A percentile compares a stretch with the other conserved stretches of the same genome.
phyloP scores from a whole-genome alignment of 2,329 filamentous ascomycete species.

The Pseudomassariella vexata region DNA sequence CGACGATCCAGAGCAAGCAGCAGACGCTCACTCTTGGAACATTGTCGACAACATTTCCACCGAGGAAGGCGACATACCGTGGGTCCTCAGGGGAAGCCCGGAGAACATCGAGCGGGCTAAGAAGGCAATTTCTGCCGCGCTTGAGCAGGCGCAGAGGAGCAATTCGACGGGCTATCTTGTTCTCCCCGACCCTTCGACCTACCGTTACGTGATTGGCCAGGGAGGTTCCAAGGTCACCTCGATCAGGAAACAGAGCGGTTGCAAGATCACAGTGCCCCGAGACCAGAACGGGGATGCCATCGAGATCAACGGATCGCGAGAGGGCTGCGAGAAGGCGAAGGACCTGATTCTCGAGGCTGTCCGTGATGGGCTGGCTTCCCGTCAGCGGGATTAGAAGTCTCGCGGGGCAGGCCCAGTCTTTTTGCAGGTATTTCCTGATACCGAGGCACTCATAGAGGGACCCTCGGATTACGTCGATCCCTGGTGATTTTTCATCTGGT shows the following conservation, averaged over 20 bases:
- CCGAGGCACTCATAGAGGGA: too few species aligned
- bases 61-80: constrained; percentile 74
- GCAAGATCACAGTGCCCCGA: constrained; percentile 88
- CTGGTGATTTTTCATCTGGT: too few species aligned
- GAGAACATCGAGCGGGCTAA: constrained; percentile 82
- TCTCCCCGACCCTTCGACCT: constrained; percentile 81
- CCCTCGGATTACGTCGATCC: too few species aligned
- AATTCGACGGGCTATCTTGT: constrained; percentile 79
- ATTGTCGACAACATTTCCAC: constrained; percentile 58
- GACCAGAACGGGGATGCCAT: constrained; percentile 72
- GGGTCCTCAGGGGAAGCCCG: constrained; percentile 75
- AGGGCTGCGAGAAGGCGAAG: constrained; percentile 80
- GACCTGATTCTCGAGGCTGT: constrained; percentile 85
- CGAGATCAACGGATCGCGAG: constrained; percentile 74
- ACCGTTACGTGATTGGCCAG: constrained; percentile 84
- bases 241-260: constrained; percentile 87
- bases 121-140: constrained; percentile 63
- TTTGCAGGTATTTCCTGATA: too few species aligned
- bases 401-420: too few species aligned
- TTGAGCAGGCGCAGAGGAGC: constrained; percentile 65
- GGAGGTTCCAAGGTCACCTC: constrained; percentile 87
- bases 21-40: constrained; percentile 77
- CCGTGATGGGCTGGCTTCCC: constrained; percentile 42
- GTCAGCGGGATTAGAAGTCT: constrained; percentile 23
- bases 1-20: constrained; percentile 63